These are phyloP conservation scores for Heliosperma pusillum DNA, from an alignment of 148 eudicot species.

Conservation along the genomic window DNA sequence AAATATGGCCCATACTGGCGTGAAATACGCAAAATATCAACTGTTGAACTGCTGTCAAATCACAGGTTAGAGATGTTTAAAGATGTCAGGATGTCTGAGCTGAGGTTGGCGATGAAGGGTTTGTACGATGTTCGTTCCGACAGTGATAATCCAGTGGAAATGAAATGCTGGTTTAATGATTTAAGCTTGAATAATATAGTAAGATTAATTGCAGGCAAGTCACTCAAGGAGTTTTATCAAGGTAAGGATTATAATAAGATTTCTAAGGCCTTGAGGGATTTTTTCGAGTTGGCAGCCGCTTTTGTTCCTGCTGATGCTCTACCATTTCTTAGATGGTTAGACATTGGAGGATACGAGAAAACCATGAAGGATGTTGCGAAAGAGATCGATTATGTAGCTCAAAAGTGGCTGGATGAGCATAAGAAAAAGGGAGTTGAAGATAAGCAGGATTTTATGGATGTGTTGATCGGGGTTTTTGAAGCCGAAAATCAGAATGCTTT, in stretches of 20 bases:
- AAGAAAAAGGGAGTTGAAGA: slow-evolving; percentile 8
- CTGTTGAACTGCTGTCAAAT: slow-evolving; percentile 34
- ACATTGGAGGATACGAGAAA: slow-evolving; percentile 37
- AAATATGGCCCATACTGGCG: slow-evolving; percentile 45
- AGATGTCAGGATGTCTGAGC: slow-evolving; percentile 21
- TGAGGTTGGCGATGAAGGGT: slow-evolving; percentile 23
- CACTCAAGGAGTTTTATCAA: slow-evolving; percentile 13
- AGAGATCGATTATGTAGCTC: slow-evolving; percentile 20
- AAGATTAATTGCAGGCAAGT: slow-evolving; percentile 36
- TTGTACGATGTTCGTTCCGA: not conserved
- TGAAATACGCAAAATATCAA: slow-evolving; percentile 30
- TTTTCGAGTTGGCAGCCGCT: slow-evolving; percentile 18
- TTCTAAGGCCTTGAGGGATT: slow-evolving; percentile 23
- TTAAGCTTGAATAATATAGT: slow-evolving; percentile 28
- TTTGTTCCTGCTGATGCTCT: slow-evolving; percentile 27
- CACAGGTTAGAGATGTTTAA: slow-evolving; percentile 22
- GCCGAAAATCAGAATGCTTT: not conserved
- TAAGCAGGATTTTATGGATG: slow-evolving; percentile 27
- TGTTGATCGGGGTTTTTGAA: slow-evolving; percentile 17
- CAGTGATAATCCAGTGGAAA: slow-evolving; percentile 16
- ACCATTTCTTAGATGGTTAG: slow-evolving; percentile 33
- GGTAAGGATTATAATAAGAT: slow-evolving; percentile 14
- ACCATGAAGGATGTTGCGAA: slow-evolving; percentile 23
- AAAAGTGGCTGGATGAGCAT: slow-evolving; percentile 31
- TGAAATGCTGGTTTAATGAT: slow-evolving; percentile 44